Conservation (phyloP, 169 alveolate genomes). For the Plasmodium relictum region DNA sequence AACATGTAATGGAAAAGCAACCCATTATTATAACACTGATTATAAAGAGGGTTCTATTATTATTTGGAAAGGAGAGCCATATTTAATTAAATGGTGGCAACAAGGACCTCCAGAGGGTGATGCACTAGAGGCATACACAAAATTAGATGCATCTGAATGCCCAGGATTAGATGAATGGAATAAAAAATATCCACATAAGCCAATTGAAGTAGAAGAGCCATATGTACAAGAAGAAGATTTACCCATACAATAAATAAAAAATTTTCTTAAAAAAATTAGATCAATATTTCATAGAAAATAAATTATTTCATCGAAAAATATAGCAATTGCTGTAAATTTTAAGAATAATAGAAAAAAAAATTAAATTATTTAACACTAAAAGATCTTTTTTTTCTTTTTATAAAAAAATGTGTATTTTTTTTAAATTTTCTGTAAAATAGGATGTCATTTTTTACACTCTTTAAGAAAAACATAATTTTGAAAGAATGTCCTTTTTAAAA, state of each 20-base stretch:
- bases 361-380: no score
- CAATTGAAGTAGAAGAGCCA: conserved; percentile 30
- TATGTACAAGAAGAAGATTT: conserved; percentile 38
- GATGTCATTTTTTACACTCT: no score
- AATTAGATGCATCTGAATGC: conserved; percentile 28
- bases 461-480: no score
- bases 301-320: neutral
- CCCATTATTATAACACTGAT: conserved; percentile 59
- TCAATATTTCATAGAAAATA: neutral
- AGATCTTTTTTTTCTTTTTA: no score
- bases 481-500: no score
- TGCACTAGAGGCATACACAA: conserved; percentile 25
- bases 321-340: no score
- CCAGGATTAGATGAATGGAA: conserved; percentile 65
- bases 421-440: no score
- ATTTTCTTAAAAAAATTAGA: no score
- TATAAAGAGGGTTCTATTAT: conserved; percentile 32
- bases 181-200: conserved; percentile 41
- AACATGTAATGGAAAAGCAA: conserved; percentile 34
- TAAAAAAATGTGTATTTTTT: no score
- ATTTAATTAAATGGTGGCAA: conserved; percentile 54
- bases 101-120: conserved; percentile 65
- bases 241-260: neutral
- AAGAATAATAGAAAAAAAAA: no score
- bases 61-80: conserved; percentile 56